phyloP scores from a whole-genome alignment of 1,284 basidiomycete species.

The Marasmius fiardii region DNA sequence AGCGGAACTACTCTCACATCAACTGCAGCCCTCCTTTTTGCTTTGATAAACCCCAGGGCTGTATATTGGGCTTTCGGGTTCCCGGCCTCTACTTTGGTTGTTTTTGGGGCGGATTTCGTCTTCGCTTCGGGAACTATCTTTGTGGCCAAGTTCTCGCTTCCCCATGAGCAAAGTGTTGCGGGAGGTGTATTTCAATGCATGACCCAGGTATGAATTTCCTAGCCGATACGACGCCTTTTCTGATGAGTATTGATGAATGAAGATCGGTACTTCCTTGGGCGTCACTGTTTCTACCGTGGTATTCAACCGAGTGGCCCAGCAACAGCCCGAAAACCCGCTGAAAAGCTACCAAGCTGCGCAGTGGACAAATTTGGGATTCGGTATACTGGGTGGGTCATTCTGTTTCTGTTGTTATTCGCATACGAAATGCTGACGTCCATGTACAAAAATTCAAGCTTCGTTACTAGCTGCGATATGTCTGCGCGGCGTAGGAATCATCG shows the following conservation, averaged over 20 bases:
- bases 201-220: conserved; percentile 45
- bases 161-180: conserved; percentile 76
- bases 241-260: conserved; percentile 3
- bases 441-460: background rate
- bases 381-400: conserved; percentile 41
- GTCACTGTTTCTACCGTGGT: conserved; percentile 76
- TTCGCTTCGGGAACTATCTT: conserved; percentile 77
- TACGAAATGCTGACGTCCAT: background rate
- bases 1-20: conserved; percentile 63
- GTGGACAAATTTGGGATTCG: conserved; percentile 63
- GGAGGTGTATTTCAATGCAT: conserved; percentile 77
- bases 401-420: background rate
- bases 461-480: conserved; percentile 3
- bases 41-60: conserved; percentile 55
- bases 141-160: conserved; percentile 64
- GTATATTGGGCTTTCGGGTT: conserved; percentile 83
- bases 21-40: conserved; percentile 68
- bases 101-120: conserved; percentile 79
- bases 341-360: conserved; percentile 58
- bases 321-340: conserved; percentile 26
- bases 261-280: conserved; percentile 75
- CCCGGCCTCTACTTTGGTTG: conserved; percentile 67
- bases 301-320: conserved; percentile 53
- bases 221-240: background rate
- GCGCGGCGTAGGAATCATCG: conserved; percentile 4